Conservation (phyloP, 2,329 filamentous ascomycete genomes). For the Trichoderma citrinoviride region DNA sequence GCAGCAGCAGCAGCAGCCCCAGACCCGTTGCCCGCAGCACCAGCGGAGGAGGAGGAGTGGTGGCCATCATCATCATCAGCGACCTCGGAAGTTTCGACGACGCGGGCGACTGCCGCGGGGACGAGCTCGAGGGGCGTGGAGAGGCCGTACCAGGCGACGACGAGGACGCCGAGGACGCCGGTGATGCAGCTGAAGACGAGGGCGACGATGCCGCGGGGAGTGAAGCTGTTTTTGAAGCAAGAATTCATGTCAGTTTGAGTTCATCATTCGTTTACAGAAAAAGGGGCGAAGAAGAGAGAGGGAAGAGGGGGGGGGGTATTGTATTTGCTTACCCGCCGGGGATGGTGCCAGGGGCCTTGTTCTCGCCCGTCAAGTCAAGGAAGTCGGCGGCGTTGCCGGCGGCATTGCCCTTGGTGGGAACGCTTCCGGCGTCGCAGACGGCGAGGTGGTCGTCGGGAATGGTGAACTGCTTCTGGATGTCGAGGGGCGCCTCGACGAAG, state of each 20-base stretch:
- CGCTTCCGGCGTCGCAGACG: constrained; percentile 52
- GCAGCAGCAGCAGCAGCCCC: too few relatives aligned
- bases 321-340: constrained; percentile 58
- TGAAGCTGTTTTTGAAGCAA: constrained; percentile 56
- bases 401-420: constrained; percentile 65
- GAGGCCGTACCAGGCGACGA: constrained; percentile 64
- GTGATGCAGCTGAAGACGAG: constrained; percentile 68
- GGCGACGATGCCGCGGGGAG: constrained; percentile 67
- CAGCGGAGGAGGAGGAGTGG: background rate
- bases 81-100: constrained; percentile 20
- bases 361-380: constrained; percentile 62
- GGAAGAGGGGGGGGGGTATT: background rate
- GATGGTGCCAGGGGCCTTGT: constrained; percentile 51
- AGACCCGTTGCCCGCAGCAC: background rate
- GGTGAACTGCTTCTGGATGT: constrained; percentile 57
- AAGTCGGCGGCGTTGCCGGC: constrained; percentile 66
- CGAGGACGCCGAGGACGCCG: constrained; percentile 65
- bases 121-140: constrained; percentile 24
- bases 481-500: constrained; percentile 60
- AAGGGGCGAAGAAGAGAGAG: background rate
- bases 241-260: background rate
- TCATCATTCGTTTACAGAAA: background rate
- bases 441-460: constrained; percentile 61
- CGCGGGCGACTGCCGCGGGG: constrained; percentile 13
- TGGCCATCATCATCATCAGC: background rate